Base-by-base conservation (phyloP, 108 stramenopile species). In the Nitzschia putrida region DNA sequence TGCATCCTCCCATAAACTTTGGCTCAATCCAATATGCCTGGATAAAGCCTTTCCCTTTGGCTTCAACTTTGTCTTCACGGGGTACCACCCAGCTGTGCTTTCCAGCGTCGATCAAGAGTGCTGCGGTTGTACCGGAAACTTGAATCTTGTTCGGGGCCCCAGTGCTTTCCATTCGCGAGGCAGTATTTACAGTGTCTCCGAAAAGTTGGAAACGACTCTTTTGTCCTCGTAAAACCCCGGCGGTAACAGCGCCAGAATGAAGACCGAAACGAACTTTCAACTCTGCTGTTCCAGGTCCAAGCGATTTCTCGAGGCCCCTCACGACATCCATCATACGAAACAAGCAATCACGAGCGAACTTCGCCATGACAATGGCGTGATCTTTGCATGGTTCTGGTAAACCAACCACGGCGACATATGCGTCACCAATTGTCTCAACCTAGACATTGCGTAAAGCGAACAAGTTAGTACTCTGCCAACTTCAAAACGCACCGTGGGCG, bases 31-130 rank as follows among this genome's bases (percentile, higher is more conserved):
- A 84, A 13, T 43, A 68, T 55, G 68, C 57, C 43, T 68, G 68
- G 6, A 88, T 45, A 49, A 51, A 37, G 25, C 86, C 86, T 55
- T 88, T 88, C n/a, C 86, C 86, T 42, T 88, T 88, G 12, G 82
- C 86, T 20, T 57, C 18, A 3, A 88, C 73, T 16, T 59, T 42
- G n/a, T 53, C 58, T 22, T 83, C 71, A 12, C 86, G 74, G 2
- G 69, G 56, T 5, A 38, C 39, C 16, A 81, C 58, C 80, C 76
- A 80, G 39, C 68, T 21, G 20, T 11, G 66, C 41, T 70, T 78
- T 3, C 77, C 77, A 22, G 59, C 72, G 8, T 14, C 22, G 29
- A 57, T 54, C 20, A 85, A 43, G 40, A 83, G 49, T 9, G 73
- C 71, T 49, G 78, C 80, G 7, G 79, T 80, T 2, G 58, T 18